These are phyloP conservation scores for Saccharomycopsis sp. DNA, from an alignment of 805 yeast genomes.

Conservation along the genomic window DNA sequence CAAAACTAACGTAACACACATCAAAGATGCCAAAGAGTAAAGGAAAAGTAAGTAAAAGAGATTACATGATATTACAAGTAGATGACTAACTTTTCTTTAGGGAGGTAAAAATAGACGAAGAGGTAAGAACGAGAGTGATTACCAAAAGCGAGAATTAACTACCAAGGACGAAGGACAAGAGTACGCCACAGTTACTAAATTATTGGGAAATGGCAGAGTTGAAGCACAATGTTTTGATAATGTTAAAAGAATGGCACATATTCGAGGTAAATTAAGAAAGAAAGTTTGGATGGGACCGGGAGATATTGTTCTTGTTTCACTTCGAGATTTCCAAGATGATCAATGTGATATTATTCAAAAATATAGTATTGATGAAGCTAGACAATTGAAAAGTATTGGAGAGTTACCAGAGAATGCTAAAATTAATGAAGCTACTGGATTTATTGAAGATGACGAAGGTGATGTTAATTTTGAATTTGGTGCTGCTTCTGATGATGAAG, in stretches of 20 bases:
- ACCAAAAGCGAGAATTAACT: constrained; percentile 90
- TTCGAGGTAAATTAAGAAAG: constrained; percentile 98
- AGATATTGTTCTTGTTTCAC: constrained; percentile 89
- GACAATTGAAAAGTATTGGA: constrained; percentile 90
- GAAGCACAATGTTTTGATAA: constrained; percentile 96
- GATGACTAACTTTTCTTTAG: constrained; percentile 25
- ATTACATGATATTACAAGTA: background rate
- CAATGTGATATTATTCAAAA: constrained; percentile 97
- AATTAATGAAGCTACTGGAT: constrained; percentile 95
- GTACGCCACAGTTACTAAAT: constrained; percentile 95
- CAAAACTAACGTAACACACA: background rate
- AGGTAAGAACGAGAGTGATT: constrained; percentile 92
- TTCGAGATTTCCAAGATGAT: constrained; percentile 98
- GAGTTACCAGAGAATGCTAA: constrained; percentile 96
- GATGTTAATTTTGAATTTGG: constrained; percentile 98
- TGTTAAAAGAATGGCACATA: constrained; percentile 88
- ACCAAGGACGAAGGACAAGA: constrained; percentile 96
- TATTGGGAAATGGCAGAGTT: constrained; percentile 97
- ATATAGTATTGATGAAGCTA: constrained; percentile 95
- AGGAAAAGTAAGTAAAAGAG: constrained; percentile 35
- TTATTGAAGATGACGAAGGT: constrained; percentile 93
- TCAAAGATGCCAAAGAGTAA: constrained; percentile 66
- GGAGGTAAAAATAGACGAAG: constrained; percentile 94
- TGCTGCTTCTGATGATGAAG: constrained; percentile 77
- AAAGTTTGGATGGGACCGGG: constrained; percentile 99